Percentiles rank a stretch among this genome's conserved stretches.
Conservation (phyloP, 2,329 filamentous ascomycete genomes). For the Aspergillus vadensis region DNA sequence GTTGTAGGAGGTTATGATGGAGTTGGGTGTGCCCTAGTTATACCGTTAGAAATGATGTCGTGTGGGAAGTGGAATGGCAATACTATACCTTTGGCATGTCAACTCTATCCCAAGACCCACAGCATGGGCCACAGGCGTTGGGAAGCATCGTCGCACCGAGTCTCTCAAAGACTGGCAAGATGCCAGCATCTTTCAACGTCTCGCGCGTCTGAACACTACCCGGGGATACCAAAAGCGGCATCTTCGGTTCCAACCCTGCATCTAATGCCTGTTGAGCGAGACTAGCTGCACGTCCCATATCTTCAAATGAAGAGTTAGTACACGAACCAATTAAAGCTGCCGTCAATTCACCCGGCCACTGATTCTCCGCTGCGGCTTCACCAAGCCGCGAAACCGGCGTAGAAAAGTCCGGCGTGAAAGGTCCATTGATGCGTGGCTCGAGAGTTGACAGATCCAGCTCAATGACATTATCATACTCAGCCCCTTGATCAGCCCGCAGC, state of each 20-base stretch:
- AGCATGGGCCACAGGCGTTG: background rate
- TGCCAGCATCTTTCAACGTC: background rate
- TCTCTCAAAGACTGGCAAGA: background rate
- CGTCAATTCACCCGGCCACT: background rate
- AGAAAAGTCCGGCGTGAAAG: background rate
- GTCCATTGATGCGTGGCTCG: background rate
- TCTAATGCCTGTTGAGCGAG: background rate
- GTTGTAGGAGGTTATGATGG: background rate
- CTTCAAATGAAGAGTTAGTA: slow-evolving; percentile 1
- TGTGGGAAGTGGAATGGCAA: background rate
- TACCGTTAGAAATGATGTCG: background rate
- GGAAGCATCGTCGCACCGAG: background rate
- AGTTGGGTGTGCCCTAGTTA: background rate
- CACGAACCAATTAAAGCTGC: background rate
- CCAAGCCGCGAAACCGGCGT: background rate
- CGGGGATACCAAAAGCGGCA: background rate
- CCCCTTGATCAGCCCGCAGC: background rate
- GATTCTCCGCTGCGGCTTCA: background rate
- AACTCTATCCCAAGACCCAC: background rate
- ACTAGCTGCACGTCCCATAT: background rate
- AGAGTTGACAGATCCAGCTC: background rate
- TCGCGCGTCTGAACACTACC: slow-evolving; percentile 1
- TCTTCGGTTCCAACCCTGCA: background rate
- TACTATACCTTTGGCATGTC: background rate
- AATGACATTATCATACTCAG: background rate